Evolutionary conservation across 345 rosid species (phyloP).

Genomic region (Jatropha curcas): DNA sequence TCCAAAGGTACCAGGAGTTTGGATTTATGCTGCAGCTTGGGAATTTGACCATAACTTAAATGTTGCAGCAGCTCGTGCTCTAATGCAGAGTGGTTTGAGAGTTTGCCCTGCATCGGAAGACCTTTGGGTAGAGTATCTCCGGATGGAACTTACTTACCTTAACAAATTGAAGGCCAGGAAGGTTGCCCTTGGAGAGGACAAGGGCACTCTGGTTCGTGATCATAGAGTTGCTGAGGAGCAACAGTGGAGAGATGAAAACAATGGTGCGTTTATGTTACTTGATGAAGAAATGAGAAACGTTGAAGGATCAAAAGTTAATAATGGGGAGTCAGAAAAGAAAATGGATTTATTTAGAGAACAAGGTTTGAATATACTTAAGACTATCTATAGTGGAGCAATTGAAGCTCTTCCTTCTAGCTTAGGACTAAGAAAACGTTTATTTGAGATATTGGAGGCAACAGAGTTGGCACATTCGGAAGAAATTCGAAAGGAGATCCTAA

Average conservation of each 20-base stretch:
- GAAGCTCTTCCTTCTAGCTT: conserved; percentile 73
- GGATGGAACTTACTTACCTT: conserved; percentile 87
- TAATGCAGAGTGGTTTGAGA: conserved; percentile 89
- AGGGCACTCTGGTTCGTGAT: conserved; percentile 56
- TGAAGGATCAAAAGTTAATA: conserved; percentile 38
- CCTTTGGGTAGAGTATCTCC: conserved; percentile 87
- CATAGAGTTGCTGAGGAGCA: conserved; percentile 36
- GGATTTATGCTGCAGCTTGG: conserved; percentile 99
- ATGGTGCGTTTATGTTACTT: conserved; percentile 68
- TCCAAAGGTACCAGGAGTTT: conserved; percentile 77
- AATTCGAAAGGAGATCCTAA: conserved; percentile 53
- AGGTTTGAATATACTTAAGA: conserved; percentile 58
- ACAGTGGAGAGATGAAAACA: conserved; percentile 67
- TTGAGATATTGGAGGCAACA: conserved; percentile 72
- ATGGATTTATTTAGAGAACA: conserved; percentile 60
- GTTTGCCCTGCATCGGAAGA: conserved; percentile 77
- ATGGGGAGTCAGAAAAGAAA: conserved; percentile 44
- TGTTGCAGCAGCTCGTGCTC: conserved; percentile 79
- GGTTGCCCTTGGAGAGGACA: conserved; percentile 78
- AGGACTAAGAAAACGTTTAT: conserved; percentile 61
- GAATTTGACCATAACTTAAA: conserved; percentile 83
- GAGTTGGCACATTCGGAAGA: conserved; percentile 67
- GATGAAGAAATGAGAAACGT: conserved; percentile 38
- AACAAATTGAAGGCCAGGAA: conserved; percentile 82
- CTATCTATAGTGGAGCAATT: conserved; percentile 67